Evolutionary conservation across 108 stramenopile species (phyloP), one percentile per base, ranked within the genome.

Genomic region (Poteriospumella lacustris): DNA sequence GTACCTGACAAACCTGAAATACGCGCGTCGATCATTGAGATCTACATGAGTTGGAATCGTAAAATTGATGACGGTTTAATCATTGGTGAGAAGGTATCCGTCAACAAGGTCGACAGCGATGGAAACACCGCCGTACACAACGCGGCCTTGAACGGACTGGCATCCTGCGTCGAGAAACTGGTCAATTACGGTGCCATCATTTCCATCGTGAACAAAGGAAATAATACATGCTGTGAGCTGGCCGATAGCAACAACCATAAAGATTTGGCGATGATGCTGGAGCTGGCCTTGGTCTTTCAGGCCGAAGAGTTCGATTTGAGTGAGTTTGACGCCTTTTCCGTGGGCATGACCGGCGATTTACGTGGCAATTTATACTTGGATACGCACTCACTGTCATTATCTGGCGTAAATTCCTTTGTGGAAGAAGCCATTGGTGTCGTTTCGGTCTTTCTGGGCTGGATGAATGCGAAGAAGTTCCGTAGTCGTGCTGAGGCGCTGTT

Each of bases 201-300:
- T 42, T 73, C 70, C 9, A 42, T 73, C 5, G 70, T 73, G 3
- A 73, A 73, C 47, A 73, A 73, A 31, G 33, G 5, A 3, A 44
- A 73, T 52, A 5, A 9, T 19, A 73, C 70, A 42, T 73, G 70
- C 33, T 73, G 70, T 73, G 70, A 73, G 41, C 12, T 73, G 70
- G 70, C 70, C 5, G 70, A 73, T 56, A 19, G 9, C 5, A 38
- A 38, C 38, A 5, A 42, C 9, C 41, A 73, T 56, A 42, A 39
- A 26, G 70, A 73, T 44, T 56, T 73, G 43, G 70, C 70, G 28
- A 3, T 26, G 19, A 44, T 73, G 43, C 33, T 73, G 5, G 70
- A 73, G 41, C 15, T 56, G 5, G 70, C 70, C 31, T 56, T 73
- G 47, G 70, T 73, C 12, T 73, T 52, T 38, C 70, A 44, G 28